Conservation (phyloP, 768 basidiomycete species). For the Collybia nuda region DNA sequence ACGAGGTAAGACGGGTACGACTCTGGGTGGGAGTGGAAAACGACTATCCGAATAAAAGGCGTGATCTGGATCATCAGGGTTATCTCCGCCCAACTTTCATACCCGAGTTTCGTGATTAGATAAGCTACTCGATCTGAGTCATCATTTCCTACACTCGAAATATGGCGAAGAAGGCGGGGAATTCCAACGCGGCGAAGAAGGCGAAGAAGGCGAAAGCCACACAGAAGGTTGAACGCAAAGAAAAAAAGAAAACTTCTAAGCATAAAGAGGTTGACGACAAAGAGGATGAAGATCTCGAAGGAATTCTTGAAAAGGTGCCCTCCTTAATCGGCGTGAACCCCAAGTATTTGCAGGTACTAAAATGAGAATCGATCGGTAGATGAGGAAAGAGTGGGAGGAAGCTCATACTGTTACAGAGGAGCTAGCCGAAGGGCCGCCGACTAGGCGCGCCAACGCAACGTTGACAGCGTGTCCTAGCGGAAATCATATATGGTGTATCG, state of each 20-base stretch:
- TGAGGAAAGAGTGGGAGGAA: conserved; percentile 81
- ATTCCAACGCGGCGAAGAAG: conserved; percentile 49
- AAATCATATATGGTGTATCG: conserved; percentile 81
- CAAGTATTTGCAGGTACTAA: background rate
- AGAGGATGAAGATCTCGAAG: conserved; percentile 79
- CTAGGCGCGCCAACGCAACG: conserved; percentile 80
- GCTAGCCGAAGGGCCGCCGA: conserved; percentile 78
- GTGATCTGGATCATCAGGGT: too few relatives aligned
- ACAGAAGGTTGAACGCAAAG: conserved; percentile 70
- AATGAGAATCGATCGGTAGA: conserved; percentile 46
- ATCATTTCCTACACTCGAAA: too few relatives aligned
- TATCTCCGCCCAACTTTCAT: too few relatives aligned
- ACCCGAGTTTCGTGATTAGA: too few relatives aligned
- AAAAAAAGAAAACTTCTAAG: conserved; percentile 60
- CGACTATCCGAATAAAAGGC: too few relatives aligned
- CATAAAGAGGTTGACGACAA: conserved; percentile 57
- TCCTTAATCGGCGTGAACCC: conserved; percentile 3
- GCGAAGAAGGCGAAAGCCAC: conserved; percentile 67
- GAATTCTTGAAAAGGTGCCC: conserved; percentile 74
- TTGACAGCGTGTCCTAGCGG: conserved; percentile 79
- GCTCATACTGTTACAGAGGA: conserved; percentile 86
- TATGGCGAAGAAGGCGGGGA: conserved; percentile 53
- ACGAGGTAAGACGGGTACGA: too few relatives aligned
- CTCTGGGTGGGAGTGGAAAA: too few relatives aligned
- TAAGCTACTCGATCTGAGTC: too few relatives aligned